These are phyloP conservation scores for Septoria linicola DNA, from an alignment of 2,329 filamentous ascomycete species.

Conservation along the genomic window DNA sequence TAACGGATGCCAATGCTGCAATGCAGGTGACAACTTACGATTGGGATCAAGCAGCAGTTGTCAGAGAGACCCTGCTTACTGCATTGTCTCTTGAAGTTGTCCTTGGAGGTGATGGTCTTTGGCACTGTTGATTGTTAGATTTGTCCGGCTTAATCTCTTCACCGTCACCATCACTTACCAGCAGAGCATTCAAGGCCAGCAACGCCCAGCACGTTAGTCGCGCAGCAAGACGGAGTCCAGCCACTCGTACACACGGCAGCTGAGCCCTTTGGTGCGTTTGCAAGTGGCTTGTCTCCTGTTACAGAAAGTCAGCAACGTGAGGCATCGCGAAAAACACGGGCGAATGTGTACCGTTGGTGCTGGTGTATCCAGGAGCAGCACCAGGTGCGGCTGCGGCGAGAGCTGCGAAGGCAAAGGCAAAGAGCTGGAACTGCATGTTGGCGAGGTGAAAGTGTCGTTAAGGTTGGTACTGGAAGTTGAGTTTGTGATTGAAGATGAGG, in stretches of 20 bases:
- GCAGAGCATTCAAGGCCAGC: slow-evolving; percentile 1
- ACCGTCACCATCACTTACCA: too few species aligned
- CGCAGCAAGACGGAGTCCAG: slow-evolving; percentile 3
- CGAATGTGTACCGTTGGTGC: too few species aligned
- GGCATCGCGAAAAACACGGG: not conserved
- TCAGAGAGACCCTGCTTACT: not conserved
- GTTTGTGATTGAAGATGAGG: too few species aligned
- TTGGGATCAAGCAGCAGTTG: slow-evolving; percentile 5
- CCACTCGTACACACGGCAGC: not conserved
- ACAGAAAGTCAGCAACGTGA: not conserved
- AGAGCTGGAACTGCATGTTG: slow-evolving; percentile 5
- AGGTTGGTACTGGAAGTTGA: too few species aligned
- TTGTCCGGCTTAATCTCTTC: too few species aligned
- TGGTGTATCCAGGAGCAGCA: not conserved
- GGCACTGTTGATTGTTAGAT: too few species aligned
- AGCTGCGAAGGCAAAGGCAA: not conserved
- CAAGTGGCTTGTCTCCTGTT: not conserved
- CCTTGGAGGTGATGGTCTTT: slow-evolving; percentile 1
- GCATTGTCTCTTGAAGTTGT: slow-evolving; percentile 1
- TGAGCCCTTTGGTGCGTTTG: not conserved
- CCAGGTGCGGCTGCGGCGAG: not conserved
- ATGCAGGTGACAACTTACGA: slow-evolving; percentile 5
- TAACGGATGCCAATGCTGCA: too few species aligned
- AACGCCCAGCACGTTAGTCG: slow-evolving; percentile 5
- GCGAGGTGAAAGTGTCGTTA: not conserved